phyloP scores from a whole-genome alignment of 2,329 filamentous ascomycete genomes.

The Aspergillus brunneoviolaceus region DNA sequence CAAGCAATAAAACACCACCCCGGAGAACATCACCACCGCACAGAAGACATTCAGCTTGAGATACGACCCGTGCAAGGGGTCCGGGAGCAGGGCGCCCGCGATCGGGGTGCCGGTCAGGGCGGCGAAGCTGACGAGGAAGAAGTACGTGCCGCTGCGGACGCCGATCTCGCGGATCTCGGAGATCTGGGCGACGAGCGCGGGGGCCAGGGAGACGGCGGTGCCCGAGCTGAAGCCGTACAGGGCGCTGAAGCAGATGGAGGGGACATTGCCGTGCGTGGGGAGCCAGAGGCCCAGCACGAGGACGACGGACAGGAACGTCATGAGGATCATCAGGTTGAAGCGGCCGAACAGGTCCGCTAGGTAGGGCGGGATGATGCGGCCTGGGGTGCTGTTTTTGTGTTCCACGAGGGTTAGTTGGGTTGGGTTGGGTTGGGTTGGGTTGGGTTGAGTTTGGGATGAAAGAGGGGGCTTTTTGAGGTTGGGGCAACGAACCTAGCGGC shows the following conservation, averaged over 20 bases:
- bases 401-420: neutral
- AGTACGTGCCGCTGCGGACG: constrained; percentile 64
- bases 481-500: constrained; percentile 32
- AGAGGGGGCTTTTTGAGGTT: neutral
- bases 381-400: constrained; percentile 46
- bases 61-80: constrained; percentile 27
- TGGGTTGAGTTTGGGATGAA: neutral
- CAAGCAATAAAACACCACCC: constrained; percentile 23
- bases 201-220: constrained; percentile 62
- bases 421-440: neutral
- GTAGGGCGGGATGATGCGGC: constrained; percentile 56
- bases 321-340: constrained; percentile 21
- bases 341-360: constrained; percentile 52
- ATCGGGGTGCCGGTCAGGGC: constrained; percentile 53
- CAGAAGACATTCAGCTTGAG: constrained; percentile 27
- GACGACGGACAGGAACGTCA: constrained; percentile 6
- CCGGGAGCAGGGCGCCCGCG: constrained; percentile 28
- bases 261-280: constrained; percentile 52
- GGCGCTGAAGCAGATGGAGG: constrained; percentile 64
- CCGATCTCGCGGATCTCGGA: constrained; percentile 69
- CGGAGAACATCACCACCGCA: constrained; percentile 28
- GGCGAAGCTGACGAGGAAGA: constrained; percentile 62
- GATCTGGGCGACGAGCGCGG: constrained; percentile 66
- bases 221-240: constrained; percentile 70
- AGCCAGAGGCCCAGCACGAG: constrained; percentile 54